These are phyloP conservation scores for Murraya paniculata DNA, from an alignment of 345 rosid genomes.

Conservation along the genomic window DNA sequence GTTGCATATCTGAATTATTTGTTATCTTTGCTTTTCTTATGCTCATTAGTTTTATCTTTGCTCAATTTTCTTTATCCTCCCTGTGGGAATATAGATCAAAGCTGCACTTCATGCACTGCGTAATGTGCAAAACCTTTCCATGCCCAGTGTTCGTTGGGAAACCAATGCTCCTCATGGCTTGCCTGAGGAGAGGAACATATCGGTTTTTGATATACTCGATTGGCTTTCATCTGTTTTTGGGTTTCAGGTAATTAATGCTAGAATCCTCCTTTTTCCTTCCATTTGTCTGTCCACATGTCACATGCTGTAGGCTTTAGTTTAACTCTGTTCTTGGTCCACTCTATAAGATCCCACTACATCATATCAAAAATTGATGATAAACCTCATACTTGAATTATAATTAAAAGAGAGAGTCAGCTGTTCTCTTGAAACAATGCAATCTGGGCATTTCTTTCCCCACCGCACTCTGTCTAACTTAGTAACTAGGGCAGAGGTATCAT, in stretches of 20 bases:
- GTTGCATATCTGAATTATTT: slow-evolving; percentile 37
- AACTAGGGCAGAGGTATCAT: not conserved
- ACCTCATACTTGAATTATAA: not conserved
- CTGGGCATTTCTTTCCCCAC: not conserved
- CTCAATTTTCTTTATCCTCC: not conserved
- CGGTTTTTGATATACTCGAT: slow-evolving; percentile 66
- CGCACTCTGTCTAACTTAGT: not conserved
- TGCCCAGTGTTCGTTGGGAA: slow-evolving; percentile 25
- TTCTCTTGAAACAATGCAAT: not conserved
- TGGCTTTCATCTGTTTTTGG: slow-evolving; percentile 95
- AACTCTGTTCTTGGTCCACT: not conserved
- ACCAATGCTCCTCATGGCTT: slow-evolving; percentile 24
- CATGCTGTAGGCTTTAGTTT: not conserved
- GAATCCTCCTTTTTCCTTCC: slow-evolving; percentile 14
- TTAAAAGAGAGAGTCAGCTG: not conserved
- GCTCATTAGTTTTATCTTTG: slow-evolving; percentile 11
- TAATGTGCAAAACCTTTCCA: slow-evolving; percentile 65
- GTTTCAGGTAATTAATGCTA: slow-evolving; percentile 72
- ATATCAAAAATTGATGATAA: not conserved
- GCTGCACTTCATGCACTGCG: slow-evolving; percentile 66
- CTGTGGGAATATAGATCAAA: slow-evolving; percentile 54
- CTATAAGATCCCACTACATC: not conserved
- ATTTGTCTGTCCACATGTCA: slow-evolving; percentile 7
- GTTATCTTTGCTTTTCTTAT: slow-evolving; percentile 13
- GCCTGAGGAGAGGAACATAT: slow-evolving; percentile 41